A percentile compares a stretch with the other conserved stretches of the same genome.
These are phyloP conservation scores for Auxenochlorella pyrenoidosa DNA, from an alignment of 139 green algal species.

Conservation along the genomic window DNA sequence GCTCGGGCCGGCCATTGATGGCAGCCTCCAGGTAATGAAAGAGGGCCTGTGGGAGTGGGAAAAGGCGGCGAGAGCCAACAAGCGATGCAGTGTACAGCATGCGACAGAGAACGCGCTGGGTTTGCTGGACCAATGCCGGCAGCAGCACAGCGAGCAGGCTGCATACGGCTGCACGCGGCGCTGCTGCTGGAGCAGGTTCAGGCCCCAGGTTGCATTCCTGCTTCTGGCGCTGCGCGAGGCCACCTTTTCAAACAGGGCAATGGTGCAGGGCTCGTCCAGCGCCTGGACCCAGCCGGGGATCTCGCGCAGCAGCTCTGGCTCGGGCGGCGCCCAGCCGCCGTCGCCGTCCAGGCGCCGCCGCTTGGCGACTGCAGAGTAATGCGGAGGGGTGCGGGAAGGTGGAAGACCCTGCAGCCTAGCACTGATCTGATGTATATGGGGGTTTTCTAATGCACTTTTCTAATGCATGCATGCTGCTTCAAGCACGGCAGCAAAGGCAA, in stretches of 20 bases:
- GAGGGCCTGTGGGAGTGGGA: neutral
- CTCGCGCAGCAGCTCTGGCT: neutral
- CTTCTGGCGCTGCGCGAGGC: neutral
- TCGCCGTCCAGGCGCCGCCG: neutral
- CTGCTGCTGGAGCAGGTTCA: neutral
- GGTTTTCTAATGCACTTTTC: too few species aligned
- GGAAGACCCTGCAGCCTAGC: neutral
- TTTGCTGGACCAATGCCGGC: neutral
- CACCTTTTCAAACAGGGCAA: conserved; percentile 18
- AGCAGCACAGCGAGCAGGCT: neutral
- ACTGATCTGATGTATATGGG: too few species aligned
- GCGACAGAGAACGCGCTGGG: neutral
- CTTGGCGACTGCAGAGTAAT: conserved; percentile 1
- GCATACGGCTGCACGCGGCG: neutral
- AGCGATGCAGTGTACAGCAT: neutral
- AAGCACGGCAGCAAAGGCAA: too few species aligned
- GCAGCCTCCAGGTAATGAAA: neutral
- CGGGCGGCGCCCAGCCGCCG: neutral
- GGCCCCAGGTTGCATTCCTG: neutral
- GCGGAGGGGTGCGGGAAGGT: too few species aligned
- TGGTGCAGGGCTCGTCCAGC: conserved; percentile 5
- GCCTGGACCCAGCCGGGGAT: neutral
- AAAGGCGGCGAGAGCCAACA: neutral
- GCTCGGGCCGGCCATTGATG: neutral
- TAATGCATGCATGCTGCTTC: too few species aligned